Conservation (phyloP, 2,329 filamentous ascomycete species). For the Sarocladiaceae sp. region DNA sequence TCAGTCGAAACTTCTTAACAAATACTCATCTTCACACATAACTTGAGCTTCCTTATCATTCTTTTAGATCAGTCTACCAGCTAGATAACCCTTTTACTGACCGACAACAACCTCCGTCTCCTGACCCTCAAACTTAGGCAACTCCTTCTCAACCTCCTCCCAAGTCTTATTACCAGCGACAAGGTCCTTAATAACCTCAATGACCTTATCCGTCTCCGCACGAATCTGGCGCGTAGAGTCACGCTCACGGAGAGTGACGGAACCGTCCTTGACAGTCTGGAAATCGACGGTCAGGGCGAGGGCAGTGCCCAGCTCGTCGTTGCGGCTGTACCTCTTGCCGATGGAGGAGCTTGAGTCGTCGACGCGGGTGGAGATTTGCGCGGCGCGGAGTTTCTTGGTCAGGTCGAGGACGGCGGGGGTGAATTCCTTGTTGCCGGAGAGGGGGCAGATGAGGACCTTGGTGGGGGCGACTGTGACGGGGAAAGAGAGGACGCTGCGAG, state of each 20-base stretch:
- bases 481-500: slow-evolving; percentile 63
- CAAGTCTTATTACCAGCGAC: slow-evolving; percentile 49
- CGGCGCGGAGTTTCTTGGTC: slow-evolving; percentile 68
- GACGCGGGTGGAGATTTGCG: slow-evolving; percentile 77
- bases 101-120: slow-evolving; percentile 43
- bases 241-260: slow-evolving; percentile 82
- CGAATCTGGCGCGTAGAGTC: slow-evolving; percentile 91
- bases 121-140: slow-evolving; percentile 83
- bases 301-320: slow-evolving; percentile 93
- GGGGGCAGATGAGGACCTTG: slow-evolving; percentile 87
- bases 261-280: slow-evolving; percentile 84
- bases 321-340: slow-evolving; percentile 90
- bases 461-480: slow-evolving; percentile 75
- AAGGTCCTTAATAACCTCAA: slow-evolving; percentile 64
- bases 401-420: slow-evolving; percentile 70
- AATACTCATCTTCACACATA: no score
- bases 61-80: neutral
- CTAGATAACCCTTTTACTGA: slow-evolving; percentile 19
- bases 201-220: slow-evolving; percentile 73
- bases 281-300: slow-evolving; percentile 95
- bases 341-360: slow-evolving; percentile 91
- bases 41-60: neutral
- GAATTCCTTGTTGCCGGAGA: slow-evolving; percentile 79
- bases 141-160: slow-evolving; percentile 67
- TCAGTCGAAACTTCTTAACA: no score